Percentiles rank a stretch among this genome's conserved stretches.
Evolutionary conservation across 352 stramenopile species (phyloP).

Genomic region (Phytophthora citricola): DNA sequence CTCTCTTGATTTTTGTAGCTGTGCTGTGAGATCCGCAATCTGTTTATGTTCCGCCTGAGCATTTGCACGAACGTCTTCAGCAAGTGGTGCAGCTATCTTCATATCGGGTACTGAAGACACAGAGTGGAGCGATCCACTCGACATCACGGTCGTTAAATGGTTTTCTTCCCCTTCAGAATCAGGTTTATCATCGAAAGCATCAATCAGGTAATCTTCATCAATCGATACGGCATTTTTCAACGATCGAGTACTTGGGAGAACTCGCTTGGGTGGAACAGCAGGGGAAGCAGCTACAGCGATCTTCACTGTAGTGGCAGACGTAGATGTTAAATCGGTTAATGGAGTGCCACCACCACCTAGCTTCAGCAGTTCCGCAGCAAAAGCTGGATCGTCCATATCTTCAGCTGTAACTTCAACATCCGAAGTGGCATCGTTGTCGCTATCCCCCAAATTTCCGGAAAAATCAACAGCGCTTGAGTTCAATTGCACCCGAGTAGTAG

Average conservation of each 20-base stretch:
- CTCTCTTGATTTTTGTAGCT: conserved; percentile 55
- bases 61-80: background rate
- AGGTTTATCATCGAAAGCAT: conserved; percentile 71
- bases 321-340: background rate
- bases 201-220: conserved; percentile 69
- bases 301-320: background rate
- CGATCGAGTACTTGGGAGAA: conserved; percentile 18
- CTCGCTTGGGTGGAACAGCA: background rate
- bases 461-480: conserved; percentile 20
- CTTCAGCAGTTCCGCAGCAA: conserved; percentile 52
- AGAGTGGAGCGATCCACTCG: conserved; percentile 17
- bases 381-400: conserved; percentile 65
- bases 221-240: conserved; percentile 44
- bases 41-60: background rate
- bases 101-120: conserved; percentile 9
- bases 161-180: conserved; percentile 39
- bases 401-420: conserved; percentile 64
- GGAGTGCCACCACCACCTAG: conserved; percentile 22
- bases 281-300: background rate
- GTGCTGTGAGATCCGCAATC: conserved; percentile 43
- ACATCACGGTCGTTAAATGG: conserved; percentile 26
- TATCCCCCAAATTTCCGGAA: conserved; percentile 3
- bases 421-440: conserved; percentile 25
- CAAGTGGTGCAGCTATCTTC: background rate
- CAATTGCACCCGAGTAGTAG: conserved; percentile 12